Base-by-base conservation (phyloP, 208 protist genomes). In the Trypanosoma cruzi region DNA sequence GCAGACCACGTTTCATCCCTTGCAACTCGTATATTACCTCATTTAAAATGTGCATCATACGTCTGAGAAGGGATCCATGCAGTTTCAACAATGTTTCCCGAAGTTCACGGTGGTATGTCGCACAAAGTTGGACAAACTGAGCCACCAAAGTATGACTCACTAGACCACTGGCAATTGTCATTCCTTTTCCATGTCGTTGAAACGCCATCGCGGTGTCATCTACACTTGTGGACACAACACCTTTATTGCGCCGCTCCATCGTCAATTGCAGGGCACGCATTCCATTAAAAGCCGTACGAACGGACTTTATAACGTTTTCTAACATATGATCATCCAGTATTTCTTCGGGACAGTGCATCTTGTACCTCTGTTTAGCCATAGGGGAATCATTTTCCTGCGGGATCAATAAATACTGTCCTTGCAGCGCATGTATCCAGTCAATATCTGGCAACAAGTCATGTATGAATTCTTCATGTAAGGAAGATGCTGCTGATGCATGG, bases 11-110 rank as follows among this genome's bases (percentile, higher is more conserved):
- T 28, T 56, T 53, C 48, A 66, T 11, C 8, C 42, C 44, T 13
- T 53, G 44, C 0, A 66, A 32, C 28, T 66, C 61, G 34, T 56
- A 48, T 11, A 66, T 20, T 31, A 66, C 61, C 4, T 66, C 61
- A 16, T 34, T 56, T 11, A 66, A 40, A 3, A 42, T 56, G 29
- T 56, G 13, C 28, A 8, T 4, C 61, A 66, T 54, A n/a, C 61
- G 61, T 28, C 44, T 54, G 5, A 66, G 61, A 29, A 66, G 6
- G 0, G 61, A 66, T 18, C 10, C 48, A 24, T 66, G 46, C 2
- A 66, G 29, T 40, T 24, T 20, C 16, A 56, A 4, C 61, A 66
- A 24, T 6, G 28, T 44, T 18, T 54, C 61, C n/a, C 24, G 6
- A 54, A 53, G 2, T 16, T 44, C 13, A 26, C 31, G 16, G 37